Conservation (phyloP, 176 grass and related monocot species). For the Musa troglodytarum region DNA sequence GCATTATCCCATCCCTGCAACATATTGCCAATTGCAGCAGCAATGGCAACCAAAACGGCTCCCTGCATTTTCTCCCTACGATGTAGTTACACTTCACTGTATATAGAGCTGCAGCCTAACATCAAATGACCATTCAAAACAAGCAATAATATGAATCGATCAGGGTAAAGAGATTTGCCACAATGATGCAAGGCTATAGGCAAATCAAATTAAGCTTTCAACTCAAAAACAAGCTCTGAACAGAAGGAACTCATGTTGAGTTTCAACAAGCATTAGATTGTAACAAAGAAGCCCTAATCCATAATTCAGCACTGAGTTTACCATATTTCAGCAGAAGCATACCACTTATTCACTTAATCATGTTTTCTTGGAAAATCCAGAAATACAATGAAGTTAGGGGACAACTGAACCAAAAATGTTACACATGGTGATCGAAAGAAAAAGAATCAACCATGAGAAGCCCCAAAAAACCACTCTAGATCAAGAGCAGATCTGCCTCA, state of each 20-base stretch:
- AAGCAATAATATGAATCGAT: not conserved
- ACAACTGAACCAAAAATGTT: too few species aligned
- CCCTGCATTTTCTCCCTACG: constrained; percentile 35
- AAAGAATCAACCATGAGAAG: not conserved
- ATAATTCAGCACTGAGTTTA: not conserved
- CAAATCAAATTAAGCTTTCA: not conserved
- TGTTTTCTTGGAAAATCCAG: not conserved
- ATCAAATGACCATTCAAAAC: not conserved
- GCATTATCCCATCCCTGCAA: constrained; percentile 96
- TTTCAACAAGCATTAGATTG: not conserved
- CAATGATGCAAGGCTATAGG: not conserved
- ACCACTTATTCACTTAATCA: not conserved
- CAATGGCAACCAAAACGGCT: constrained; percentile 51
- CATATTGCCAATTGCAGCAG: constrained; percentile 68
- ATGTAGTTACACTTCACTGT: not conserved
- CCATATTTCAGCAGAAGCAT: not conserved
- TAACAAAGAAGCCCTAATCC: not conserved
- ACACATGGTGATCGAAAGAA: not conserved
- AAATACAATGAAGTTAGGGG: not conserved
- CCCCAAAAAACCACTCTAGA: not conserved
- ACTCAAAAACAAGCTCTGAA: not conserved
- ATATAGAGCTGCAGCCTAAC: not conserved
- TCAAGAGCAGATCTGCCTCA: not conserved
- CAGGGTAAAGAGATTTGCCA: not conserved
- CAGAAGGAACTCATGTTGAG: not conserved